Evolutionary conservation across 352 stramenopile genomes (phyloP), one percentile per base, ranked within the genome.

Genomic region (Phytophthora palmivora): DNA sequence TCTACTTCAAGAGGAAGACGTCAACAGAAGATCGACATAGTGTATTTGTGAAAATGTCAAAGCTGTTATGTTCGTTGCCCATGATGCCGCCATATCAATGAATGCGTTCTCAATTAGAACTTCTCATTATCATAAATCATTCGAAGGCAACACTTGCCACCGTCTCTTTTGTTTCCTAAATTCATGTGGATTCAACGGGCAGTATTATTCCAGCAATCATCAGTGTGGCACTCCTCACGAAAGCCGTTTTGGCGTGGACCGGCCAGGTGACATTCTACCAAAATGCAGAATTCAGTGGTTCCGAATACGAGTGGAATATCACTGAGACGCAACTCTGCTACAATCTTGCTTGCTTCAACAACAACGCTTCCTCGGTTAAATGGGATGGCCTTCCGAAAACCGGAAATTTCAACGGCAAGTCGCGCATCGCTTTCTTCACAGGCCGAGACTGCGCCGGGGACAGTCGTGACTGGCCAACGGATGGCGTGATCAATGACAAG

Each of bases 381-480:
- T 76, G 62, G 67, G 16, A 59, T 8, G 54, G 44, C 0, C 15
- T 75, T 4, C 55, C 54, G 5, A 44, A 43, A 22, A 14, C 6
- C 1, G 56, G 47, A 1, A 38, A 19, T 4, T 63, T 59, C 30
- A 43, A 53, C n/a, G 62, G 52, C 18, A 60, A 63, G 36, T 54
- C 58, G 5, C 57, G 52, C n/a, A 70, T 76, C 22, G 62, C 50
- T 9, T 72, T 76, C 47, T 76, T 59, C 22, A 66, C 46, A 1
- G 55, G 37, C 24, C 21, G 7, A 11, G 46, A 63, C 26, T 76
- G 57, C 47, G 65, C 34, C 0, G 51, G 51, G 2, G 21, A 34
- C 2, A 42, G 19, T n/a, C 45, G 33, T 16, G 36, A 62, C 26
- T 75, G 67, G 62, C 32, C 50, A 1, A 56, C 48, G 2, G 48